Evolutionary conservation across 78 protist genomes (phyloP), one percentile per base, ranked within the genome.

Genomic region (Guillardia theta): DNA sequence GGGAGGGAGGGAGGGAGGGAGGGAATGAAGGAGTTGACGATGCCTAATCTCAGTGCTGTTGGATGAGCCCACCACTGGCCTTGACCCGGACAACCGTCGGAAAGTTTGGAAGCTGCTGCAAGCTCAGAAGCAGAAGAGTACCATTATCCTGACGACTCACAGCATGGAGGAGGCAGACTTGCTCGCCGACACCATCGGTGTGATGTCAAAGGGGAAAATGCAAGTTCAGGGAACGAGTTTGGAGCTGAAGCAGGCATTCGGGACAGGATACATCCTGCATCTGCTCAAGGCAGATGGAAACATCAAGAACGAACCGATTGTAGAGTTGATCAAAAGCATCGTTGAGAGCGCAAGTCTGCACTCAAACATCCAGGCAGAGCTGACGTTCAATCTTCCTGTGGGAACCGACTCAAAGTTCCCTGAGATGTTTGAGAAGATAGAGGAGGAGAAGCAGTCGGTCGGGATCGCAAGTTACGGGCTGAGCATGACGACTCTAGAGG

Each of bases 91-190:
- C 44, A 48, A 80, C n/a, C 70, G 97, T 4, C 54, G 96, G 30
- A 22, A 94, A 76, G 48, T 96, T 50, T 98, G 98, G 97, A 70
- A 97, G 62, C 77, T 94, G 36, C 50, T 97, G 37, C 33, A 87
- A 41, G 94, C 64, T 41, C 33, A 30, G 43, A 41, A 33, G 88
- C 37, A 21, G 44, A 21, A 37, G 30, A 5, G 76, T 6, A 4
- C 27, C 24, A 45, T 92, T 33, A 3, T 92, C 54, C 3, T 92
- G 80, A 98, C 98, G 41, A 97, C 99, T 27, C 99, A 98, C 94
- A 94, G 96, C 64, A 96, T 98, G 97, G 99, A 98, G 76, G 99
- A 98, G 64, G 99, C 99, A 0, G 98, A 98, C 50, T 18, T 94
- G 30, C 95, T 99, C 30, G 98, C 98, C 33, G 98, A 98, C 83